These are phyloP conservation scores for Podospora fimiseda DNA, from an alignment of 495 filamentous ascomycete genomes.

Conservation along the genomic window DNA sequence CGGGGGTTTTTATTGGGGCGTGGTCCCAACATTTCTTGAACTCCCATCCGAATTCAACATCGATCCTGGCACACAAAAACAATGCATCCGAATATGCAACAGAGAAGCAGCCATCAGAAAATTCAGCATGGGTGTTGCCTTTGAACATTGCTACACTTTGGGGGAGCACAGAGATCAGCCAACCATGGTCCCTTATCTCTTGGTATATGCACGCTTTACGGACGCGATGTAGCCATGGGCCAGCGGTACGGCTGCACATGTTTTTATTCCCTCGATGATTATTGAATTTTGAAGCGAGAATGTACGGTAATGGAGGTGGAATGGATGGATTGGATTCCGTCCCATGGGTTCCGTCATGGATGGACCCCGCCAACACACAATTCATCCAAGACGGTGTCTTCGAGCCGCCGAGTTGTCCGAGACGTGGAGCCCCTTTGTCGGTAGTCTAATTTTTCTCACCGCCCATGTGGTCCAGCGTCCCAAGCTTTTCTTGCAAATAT, in stretches of 20 bases:
- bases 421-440: slow-evolving; percentile 13
- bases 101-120: background rate
- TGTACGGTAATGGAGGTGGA: background rate
- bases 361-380: background rate
- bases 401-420: slow-evolving; percentile 17
- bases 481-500: background rate
- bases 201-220: slow-evolving; percentile 1
- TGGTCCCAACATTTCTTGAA: too few species aligned
- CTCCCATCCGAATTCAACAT: too few species aligned
- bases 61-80: too few species aligned
- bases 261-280: background rate
- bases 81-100: too few species aligned
- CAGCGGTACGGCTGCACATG: background rate
- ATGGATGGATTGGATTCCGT: background rate
- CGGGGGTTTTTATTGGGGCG: background rate
- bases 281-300: background rate
- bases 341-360: background rate
- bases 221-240: background rate
- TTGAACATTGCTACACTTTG: background rate
- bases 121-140: background rate
- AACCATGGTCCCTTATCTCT: slow-evolving; percentile 4
- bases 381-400: slow-evolving; percentile 1
- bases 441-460: slow-evolving; percentile 3
- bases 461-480: background rate
- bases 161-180: background rate